These are phyloP conservation scores for Paraglomus brasilianum DNA, from an alignment of 192 early-diverging fungal genomes.

Conservation along the genomic window DNA sequence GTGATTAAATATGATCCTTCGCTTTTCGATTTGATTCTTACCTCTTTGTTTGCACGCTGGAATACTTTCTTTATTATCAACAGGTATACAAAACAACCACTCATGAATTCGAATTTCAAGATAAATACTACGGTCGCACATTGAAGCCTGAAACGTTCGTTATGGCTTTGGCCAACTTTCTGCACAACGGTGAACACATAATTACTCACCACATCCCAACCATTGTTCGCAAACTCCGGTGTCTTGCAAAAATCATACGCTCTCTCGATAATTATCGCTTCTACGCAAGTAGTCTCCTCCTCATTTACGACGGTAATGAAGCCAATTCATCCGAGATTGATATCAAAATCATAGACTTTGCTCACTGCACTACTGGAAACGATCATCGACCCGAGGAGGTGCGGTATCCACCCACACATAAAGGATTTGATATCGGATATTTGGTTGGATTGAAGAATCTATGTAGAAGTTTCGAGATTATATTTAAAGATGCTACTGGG, in stretches of 20 bases:
- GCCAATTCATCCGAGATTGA: conserved; percentile 56
- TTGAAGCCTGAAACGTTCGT: conserved; percentile 78
- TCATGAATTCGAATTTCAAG: conserved; percentile 77
- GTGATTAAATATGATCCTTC: not conserved
- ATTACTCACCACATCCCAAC: conserved; percentile 77
- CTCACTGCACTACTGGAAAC: conserved; percentile 74
- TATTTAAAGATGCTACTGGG: conserved; percentile 13
- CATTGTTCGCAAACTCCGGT: conserved; percentile 71
- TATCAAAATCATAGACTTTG: conserved; percentile 96
- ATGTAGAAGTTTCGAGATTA: conserved; percentile 62
- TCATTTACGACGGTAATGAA: conserved; percentile 86
- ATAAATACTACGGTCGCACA: conserved; percentile 94
- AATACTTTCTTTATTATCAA: not conserved
- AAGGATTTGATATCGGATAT: conserved; percentile 75
- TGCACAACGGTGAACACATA: conserved; percentile 82
- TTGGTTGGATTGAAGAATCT: conserved; percentile 73
- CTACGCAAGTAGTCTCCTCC: conserved; percentile 84
- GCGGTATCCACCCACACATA: conserved; percentile 47
- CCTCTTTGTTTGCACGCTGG: not conserved
- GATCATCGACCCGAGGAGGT: conserved; percentile 36
- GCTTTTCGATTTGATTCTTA: not conserved
- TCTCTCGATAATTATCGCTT: conserved; percentile 83
- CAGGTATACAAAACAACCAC: conserved; percentile 82
- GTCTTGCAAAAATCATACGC: conserved; percentile 73
- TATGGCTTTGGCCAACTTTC: conserved; percentile 72